Percentiles rank a stretch among this genome's conserved stretches.
phyloP scores from a whole-genome alignment of 805 yeast species.

The Lachancea mirantina region DNA sequence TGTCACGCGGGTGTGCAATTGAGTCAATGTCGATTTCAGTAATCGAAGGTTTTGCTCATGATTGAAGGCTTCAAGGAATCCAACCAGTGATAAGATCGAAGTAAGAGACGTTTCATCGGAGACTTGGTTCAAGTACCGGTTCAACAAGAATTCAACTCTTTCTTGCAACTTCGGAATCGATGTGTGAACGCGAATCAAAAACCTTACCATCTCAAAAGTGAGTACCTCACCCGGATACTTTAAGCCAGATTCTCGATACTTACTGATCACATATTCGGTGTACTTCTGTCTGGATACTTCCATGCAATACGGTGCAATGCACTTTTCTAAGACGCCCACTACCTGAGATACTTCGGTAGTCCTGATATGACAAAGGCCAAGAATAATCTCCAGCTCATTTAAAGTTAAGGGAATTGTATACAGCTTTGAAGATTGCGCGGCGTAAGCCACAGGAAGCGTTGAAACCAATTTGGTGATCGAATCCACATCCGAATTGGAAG shows the following conservation, averaged over 20 bases:
- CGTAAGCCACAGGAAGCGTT: slow-evolving; percentile 24
- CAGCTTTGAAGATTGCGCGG: slow-evolving; percentile 20
- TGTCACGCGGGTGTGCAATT: slow-evolving; percentile 2
- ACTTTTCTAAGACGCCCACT: slow-evolving; percentile 31
- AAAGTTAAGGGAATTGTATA: slow-evolving; percentile 39
- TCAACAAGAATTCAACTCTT: slow-evolving; percentile 17
- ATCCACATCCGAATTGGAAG: slow-evolving; percentile 1
- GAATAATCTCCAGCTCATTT: slow-evolving; percentile 48
- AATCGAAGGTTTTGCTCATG: slow-evolving; percentile 8
- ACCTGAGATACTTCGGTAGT: slow-evolving; percentile 35
- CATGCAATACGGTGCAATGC: slow-evolving; percentile 41
- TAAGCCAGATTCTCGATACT: slow-evolving; percentile 29
- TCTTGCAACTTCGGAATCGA: slow-evolving; percentile 25
- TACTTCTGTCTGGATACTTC: slow-evolving; percentile 47
- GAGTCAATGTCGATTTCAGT: neutral
- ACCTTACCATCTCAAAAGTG: slow-evolving; percentile 30
- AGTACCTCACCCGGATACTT: slow-evolving; percentile 36
- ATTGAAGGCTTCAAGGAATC: slow-evolving; percentile 32
- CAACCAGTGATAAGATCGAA: slow-evolving; percentile 32
- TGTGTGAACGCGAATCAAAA: slow-evolving; percentile 22
- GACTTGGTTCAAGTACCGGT: slow-evolving; percentile 20
- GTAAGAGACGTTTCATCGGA: slow-evolving; percentile 11
- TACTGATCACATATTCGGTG: slow-evolving; percentile 30
- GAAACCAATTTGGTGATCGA: slow-evolving; percentile 17
- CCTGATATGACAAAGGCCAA: slow-evolving; percentile 41